Evolutionary conservation across 345 rosid genomes (phyloP), one percentile per base, ranked within the genome.

Genomic region (Isatis tinctoria): DNA sequence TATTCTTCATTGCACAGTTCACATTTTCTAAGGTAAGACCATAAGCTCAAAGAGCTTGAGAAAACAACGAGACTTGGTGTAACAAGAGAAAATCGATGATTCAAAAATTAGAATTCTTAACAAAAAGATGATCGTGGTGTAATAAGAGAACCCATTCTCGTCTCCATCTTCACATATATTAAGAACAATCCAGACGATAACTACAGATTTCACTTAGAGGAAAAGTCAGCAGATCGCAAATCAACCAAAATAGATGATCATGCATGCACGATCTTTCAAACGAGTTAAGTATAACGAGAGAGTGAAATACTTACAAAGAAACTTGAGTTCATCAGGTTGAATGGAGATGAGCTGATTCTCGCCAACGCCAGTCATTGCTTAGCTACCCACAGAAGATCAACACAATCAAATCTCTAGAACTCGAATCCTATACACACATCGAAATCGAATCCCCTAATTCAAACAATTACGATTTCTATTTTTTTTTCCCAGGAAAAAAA

Each of bases 241-340:
- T 27, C 10, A 1, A 57, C 56, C 18, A 10, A 65, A 36, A 37
- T 3, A 47, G 61, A 67, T 64, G 72, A 70, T 30, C 20, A 70
- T 62, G 60, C 78, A 59, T 66, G 35, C 67, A 60, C 2, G 43
- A 52, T 73, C 24, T 18, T 44, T 22, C 72, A 17, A 5, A 49
- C 0, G 44, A 1, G 2, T 22, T 22, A 22, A 22, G 24, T 20
- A 20, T 6, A 40, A 47, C 24, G 16, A n/a, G 43, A 61, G 44
- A 54, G 44, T 52, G 62, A 69, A 39, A 65, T 71, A 41, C 85
- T 39, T 85, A 95, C 99, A 84, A 16, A 73, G 69, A 80, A 95
- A 92, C 79, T 82, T 90, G 87, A 95, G 94, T 75, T 95, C 98
- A 30, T 88, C 95, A 56, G 99, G 99, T 74, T 90, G 97, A 75